phyloP scores from a whole-genome alignment of 2,329 filamentous ascomycete species.

The Karstenula rhodostoma region DNA sequence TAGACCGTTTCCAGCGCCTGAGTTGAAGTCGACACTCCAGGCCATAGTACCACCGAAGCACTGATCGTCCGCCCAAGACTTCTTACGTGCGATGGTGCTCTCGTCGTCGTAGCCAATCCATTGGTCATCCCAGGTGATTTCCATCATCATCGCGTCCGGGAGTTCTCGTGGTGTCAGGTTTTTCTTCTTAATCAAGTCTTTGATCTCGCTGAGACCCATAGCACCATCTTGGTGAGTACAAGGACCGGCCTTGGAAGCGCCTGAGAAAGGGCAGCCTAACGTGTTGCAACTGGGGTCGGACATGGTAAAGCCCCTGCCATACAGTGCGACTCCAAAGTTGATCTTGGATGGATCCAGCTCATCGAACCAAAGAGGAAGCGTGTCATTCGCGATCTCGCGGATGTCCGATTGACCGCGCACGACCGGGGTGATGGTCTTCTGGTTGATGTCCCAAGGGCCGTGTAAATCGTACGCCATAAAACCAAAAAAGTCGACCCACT shows the following conservation, averaged over 20 bases:
- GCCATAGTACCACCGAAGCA: slow-evolving; percentile 36
- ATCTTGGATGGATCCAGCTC: slow-evolving; percentile 53
- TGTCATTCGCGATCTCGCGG: slow-evolving; percentile 52
- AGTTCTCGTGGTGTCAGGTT: neutral
- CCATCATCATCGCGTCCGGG: slow-evolving; percentile 3
- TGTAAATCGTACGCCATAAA: slow-evolving; percentile 31
- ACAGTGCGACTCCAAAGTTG: slow-evolving; percentile 56
- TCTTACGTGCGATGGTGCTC: slow-evolving; percentile 29
- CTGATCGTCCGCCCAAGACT: slow-evolving; percentile 28
- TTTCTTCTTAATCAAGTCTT: slow-evolving; percentile 31
- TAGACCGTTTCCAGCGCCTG: slow-evolving; percentile 17
- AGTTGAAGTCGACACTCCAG: slow-evolving; percentile 33
- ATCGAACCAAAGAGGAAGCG: slow-evolving; percentile 58
- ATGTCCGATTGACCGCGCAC: slow-evolving; percentile 54
- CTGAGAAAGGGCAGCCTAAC: slow-evolving; percentile 18
- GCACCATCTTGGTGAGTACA: slow-evolving; percentile 42
- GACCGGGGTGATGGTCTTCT: slow-evolving; percentile 28
- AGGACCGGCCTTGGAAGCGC: slow-evolving; percentile 18
- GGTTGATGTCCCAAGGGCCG: slow-evolving; percentile 43
- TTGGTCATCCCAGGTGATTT: slow-evolving; percentile 25
- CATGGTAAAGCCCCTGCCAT: slow-evolving; percentile 49
- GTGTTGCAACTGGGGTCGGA: slow-evolving; percentile 22
- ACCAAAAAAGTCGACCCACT: slow-evolving; percentile 41
- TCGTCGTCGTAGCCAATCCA: slow-evolving; percentile 52
- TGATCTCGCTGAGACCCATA: slow-evolving; percentile 47